Base-by-base conservation (phyloP, 352 stramenopile species). In the Globisporangium nunn region DNA sequence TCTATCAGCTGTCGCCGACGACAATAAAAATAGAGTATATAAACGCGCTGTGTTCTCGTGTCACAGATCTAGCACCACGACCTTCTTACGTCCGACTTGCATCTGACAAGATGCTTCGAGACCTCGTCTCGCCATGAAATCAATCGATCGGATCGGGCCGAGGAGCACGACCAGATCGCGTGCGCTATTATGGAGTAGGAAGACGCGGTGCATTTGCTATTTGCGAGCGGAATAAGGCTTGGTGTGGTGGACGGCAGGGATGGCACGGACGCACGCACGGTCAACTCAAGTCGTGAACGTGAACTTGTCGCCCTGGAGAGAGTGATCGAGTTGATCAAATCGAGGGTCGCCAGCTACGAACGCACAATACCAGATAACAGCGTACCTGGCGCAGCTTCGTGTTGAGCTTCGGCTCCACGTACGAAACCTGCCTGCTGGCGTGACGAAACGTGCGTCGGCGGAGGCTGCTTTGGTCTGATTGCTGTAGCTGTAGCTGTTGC, bases 351-450 rank as follows among this genome's bases (percentile, higher is more conserved):
- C 31, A 30, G 15, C 53, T 15, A 2, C 45, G 6, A 7, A 54
- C 14, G 17, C 5, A 48, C 23, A 37, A 48, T 15, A 30, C 12
- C 6, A 48, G 10, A 23, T 14, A 29, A 48, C 23, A 41, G 45
- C 67, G 47, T 64, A 91, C 81, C 79, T 89, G 76, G 18, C 81
- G 81, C 33, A 91, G 75, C 59, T 91, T 91, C 6, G 73, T 81
- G 65, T 87, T 91, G 60, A 91, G 70, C 58, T 89, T 91, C 47
- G 81, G 81, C 29, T 87, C 77, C 0, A 56, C 68, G 63, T 91
- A 91, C 35, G 75, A 89, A 44, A 89, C 56, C 18, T 62, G 66
- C 44, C 33, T 35, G 15, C 72, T 56, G 30, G 67, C 56, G 14
- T 60, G 59, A 37, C 75, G 74, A 28, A 51, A 62, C 29, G 52